A percentile compares a stretch with the other conserved stretches of the same genome.
Conservation (phyloP, 2,329 filamentous ascomycete species). For the Colletotrichum lupini region DNA sequence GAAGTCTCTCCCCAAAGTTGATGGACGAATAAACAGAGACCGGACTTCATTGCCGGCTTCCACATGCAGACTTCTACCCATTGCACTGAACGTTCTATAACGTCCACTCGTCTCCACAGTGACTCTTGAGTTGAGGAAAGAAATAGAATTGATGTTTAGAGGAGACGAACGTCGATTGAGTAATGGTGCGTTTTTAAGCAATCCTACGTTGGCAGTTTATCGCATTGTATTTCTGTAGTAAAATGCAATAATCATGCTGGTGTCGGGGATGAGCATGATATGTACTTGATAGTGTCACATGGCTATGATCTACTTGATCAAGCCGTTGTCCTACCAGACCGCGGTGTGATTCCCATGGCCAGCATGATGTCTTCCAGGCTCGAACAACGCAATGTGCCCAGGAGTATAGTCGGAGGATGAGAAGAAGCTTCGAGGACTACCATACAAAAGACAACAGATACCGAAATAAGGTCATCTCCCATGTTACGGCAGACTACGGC, state of each 20-base stretch:
- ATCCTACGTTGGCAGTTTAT: neutral
- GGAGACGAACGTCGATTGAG: neutral
- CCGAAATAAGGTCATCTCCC: neutral
- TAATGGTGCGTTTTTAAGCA: neutral
- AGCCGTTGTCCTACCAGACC: neutral
- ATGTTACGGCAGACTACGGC: too few relatives aligned
- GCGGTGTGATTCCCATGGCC: neutral
- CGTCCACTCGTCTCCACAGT: neutral
- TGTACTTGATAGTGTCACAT: neutral
- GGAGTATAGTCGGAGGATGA: neutral
- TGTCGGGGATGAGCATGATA: neutral
- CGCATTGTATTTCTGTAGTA: neutral
- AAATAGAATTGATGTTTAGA: neutral
- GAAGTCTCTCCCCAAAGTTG: too few relatives aligned
- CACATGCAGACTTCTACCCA: neutral
- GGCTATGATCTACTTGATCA: neutral
- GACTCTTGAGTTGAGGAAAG: too few relatives aligned
- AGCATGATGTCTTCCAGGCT: neutral
- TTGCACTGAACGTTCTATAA: neutral
- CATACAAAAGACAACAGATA: neutral
- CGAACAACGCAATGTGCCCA: neutral
- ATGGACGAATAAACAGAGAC: too few relatives aligned
- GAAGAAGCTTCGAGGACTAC: neutral
- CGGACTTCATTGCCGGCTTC: too few relatives aligned
- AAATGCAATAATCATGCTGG: fast-evolving